A percentile compares a stretch with the other conserved stretches of the same genome.
These are phyloP conservation scores for Pholiota microspora DNA, from an alignment of 768 basidiomycete species.

Conservation along the genomic window DNA sequence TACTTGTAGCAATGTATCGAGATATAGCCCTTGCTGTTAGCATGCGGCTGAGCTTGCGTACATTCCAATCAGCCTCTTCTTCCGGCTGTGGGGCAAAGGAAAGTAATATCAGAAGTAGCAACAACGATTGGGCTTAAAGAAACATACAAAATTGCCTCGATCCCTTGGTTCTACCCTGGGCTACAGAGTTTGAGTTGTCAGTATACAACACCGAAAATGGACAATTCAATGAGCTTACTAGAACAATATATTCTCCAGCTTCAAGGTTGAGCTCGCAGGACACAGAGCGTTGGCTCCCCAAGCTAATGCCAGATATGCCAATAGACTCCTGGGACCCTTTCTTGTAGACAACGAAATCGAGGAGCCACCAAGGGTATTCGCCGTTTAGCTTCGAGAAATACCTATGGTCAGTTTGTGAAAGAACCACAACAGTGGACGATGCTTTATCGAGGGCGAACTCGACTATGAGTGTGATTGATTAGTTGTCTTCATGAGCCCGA, in stretches of 20 bases:
- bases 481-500: background rate
- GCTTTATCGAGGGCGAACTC: conserved; percentile 24
- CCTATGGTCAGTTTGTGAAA: conserved; percentile 41
- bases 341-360: conserved; percentile 44
- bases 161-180: conserved; percentile 4
- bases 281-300: conserved; percentile 31
- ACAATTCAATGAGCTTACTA: conserved; percentile 24
- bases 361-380: conserved; percentile 32
- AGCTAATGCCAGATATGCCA: conserved; percentile 26
- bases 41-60: conserved; percentile 2
- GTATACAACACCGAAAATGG: background rate
- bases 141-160: background rate
- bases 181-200: background rate
- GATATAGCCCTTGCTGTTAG: conserved; percentile 3
- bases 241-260: conserved; percentile 37
- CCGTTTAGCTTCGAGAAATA: conserved; percentile 37
- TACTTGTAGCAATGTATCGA: conserved; percentile 7
- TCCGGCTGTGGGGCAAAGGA: no score
- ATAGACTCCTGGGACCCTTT: conserved; percentile 28
- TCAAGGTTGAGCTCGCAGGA: conserved; percentile 33
- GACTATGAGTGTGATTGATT: background rate
- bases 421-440: conserved; percentile 38
- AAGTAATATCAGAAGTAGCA: no score
- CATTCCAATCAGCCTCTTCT: background rate
- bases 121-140: no score